Percentiles rank a stretch among this genome's conserved stretches.
Conservation (phyloP, 805 yeast species). For the Yamadazyma philogaea region DNA sequence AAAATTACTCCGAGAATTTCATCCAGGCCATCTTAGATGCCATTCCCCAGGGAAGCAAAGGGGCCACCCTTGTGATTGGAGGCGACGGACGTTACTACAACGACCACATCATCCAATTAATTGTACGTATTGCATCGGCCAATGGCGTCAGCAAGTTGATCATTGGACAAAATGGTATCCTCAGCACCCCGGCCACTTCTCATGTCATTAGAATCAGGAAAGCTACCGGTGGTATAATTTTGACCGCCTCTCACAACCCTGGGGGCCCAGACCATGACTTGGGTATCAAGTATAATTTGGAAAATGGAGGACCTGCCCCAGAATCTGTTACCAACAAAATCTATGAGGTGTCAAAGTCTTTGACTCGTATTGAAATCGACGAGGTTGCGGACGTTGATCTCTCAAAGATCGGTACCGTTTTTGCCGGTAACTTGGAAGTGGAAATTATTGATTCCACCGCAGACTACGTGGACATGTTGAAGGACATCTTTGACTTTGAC, state of each 20-base stretch:
- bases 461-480: slow-evolving; percentile 76
- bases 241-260: slow-evolving; percentile 96
- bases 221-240: slow-evolving; percentile 90
- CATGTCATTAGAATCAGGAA: slow-evolving; percentile 74
- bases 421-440: slow-evolving; percentile 60
- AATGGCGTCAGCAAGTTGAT: slow-evolving; percentile 85
- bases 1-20: slow-evolving; percentile 88
- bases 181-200: slow-evolving; percentile 97
- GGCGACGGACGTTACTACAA: slow-evolving; percentile 97
- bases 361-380: slow-evolving; percentile 57
- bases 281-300: slow-evolving; percentile 92
- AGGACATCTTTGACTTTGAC: slow-evolving; percentile 82
- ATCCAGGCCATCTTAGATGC: slow-evolving; percentile 81
- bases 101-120: slow-evolving; percentile 72
- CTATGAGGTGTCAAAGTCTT: slow-evolving; percentile 60
- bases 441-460: slow-evolving; percentile 81
- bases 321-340: slow-evolving; percentile 89
- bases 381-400: slow-evolving; percentile 68
- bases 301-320: slow-evolving; percentile 98
- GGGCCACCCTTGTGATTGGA: slow-evolving; percentile 81
- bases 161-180: slow-evolving; percentile 81
- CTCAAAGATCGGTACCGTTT: slow-evolving; percentile 48
- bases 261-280: slow-evolving; percentile 92
- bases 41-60: slow-evolving; percentile 83
- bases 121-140: slow-evolving; percentile 82